Evolutionary conservation across 495 filamentous ascomycete genomes (phyloP).

Genomic region (Penicillium crystallinum): DNA sequence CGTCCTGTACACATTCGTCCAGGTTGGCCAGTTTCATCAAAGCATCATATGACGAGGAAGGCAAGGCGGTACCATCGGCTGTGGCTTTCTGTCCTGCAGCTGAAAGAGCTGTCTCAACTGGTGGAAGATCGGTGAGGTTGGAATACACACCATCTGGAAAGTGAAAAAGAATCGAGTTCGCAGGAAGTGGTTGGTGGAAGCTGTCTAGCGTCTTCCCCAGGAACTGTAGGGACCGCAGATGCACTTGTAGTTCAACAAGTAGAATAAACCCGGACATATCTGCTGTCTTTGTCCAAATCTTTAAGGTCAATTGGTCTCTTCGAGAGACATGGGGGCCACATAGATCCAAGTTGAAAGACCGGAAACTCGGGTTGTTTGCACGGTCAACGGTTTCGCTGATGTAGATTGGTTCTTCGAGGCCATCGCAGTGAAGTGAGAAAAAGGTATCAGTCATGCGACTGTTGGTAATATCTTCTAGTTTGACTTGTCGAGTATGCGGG

Average conservation of each 20-base stretch:
- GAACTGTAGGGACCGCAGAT: constrained; percentile 69
- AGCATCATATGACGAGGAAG: constrained; percentile 83
- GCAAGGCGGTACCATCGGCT: constrained; percentile 31
- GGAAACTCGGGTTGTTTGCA: constrained; percentile 87
- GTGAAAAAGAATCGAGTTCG: constrained; percentile 83
- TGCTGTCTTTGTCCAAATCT: constrained; percentile 68
- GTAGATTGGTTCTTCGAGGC: constrained; percentile 69
- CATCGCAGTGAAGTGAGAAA: constrained; percentile 75
- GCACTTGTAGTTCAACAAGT: constrained; percentile 66
- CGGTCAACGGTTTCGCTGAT: constrained; percentile 78
- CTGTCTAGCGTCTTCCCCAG: constrained; percentile 71
- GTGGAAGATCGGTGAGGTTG: constrained; percentile 55
- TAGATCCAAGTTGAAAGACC: constrained; percentile 72
- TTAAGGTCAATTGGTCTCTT: constrained; percentile 57
- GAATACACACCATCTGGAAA: constrained; percentile 88
- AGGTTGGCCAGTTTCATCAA: constrained; percentile 85
- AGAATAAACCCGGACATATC: constrained; percentile 54
- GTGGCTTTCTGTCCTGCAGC: constrained; percentile 18
- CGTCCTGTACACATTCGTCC: constrained; percentile 90
- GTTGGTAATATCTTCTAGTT: constrained; percentile 65
- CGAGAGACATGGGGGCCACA: constrained; percentile 64
- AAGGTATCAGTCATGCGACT: constrained; percentile 79
- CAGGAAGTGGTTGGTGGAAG: constrained; percentile 69
- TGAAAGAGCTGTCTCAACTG: constrained; percentile 28
- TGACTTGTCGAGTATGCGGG: constrained; percentile 65